These are phyloP conservation scores for Apiospora koreana DNA, from an alignment of 2,329 filamentous ascomycete genomes.

Conservation along the genomic window DNA sequence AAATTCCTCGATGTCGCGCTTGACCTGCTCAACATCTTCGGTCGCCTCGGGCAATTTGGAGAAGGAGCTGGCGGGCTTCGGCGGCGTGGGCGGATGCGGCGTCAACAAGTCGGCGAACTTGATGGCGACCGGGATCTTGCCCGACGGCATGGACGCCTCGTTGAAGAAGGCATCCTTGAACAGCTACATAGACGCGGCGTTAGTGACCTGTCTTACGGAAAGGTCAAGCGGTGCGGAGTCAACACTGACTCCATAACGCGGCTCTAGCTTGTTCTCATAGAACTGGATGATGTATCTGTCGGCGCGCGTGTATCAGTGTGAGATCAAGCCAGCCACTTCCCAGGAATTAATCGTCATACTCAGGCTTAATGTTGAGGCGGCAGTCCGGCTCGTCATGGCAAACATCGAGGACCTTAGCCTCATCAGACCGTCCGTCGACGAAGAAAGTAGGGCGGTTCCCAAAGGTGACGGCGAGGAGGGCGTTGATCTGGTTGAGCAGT, in stretches of 20 bases:
- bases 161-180: constrained; percentile 29
- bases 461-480: constrained; percentile 22
- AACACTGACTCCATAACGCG: constrained; percentile 23
- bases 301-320: neutral
- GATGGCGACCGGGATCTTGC: constrained; percentile 24
- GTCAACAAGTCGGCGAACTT: constrained; percentile 26
- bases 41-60: constrained; percentile 36
- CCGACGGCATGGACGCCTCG: constrained; percentile 22
- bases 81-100: constrained; percentile 18
- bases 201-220: neutral
- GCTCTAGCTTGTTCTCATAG: constrained; percentile 27
- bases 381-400: constrained; percentile 24
- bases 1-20: constrained; percentile 27
- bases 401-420: constrained; percentile 22
- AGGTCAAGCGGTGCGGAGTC: constrained; percentile 16
- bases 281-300: constrained; percentile 24
- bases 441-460: constrained; percentile 23
- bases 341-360: neutral
- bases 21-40: constrained; percentile 30
- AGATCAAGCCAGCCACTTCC: neutral
- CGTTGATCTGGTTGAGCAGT: constrained; percentile 22
- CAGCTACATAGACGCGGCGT: constrained; percentile 17
- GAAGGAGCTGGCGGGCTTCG: constrained; percentile 29
- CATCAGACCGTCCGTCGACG: constrained; percentile 24
- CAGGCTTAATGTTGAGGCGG: constrained; percentile 25